phyloP scores from a whole-genome alignment of 1,284 basidiomycete genomes.

The Tranzscheliella williamsii region DNA sequence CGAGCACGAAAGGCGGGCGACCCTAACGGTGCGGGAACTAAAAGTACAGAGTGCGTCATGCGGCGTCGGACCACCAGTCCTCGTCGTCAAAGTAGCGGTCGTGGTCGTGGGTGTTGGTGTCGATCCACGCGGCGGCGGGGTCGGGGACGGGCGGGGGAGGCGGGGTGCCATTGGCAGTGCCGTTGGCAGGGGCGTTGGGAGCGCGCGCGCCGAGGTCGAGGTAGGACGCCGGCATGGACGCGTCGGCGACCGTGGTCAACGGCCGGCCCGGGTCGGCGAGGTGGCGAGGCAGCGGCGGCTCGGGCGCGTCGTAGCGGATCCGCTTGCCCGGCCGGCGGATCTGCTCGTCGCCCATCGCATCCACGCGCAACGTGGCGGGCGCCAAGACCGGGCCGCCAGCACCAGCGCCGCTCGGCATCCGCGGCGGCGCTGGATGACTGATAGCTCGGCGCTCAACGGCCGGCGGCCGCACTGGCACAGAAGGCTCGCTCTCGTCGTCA shows the following conservation, averaged over 20 bases:
- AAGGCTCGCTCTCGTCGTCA: conserved; percentile 22
- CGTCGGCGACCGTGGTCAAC: too few relatives aligned
- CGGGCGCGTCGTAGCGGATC: conserved; percentile 5
- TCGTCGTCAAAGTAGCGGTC: conserved; percentile 31
- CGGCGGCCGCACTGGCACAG: conserved; percentile 9
- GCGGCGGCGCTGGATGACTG: neutral
- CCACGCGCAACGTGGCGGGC: too few relatives aligned
- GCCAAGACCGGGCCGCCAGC: too few relatives aligned
- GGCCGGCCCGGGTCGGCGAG: conserved; percentile 2
- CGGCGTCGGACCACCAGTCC: conserved; percentile 21
- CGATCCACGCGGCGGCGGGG: conserved; percentile 17
- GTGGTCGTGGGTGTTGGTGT: conserved; percentile 17
- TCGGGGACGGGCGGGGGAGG: neutral
- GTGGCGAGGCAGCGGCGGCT: conserved; percentile 15
- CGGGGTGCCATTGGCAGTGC: neutral
- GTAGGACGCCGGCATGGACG: conserved; percentile 7
- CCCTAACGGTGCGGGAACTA: too few relatives aligned
- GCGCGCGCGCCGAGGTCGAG: conserved; percentile 2
- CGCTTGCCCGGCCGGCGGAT: conserved; percentile 33
- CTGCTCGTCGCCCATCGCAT: conserved; percentile 41
- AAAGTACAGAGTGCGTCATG: conserved; percentile 6
- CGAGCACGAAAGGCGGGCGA: too few relatives aligned
- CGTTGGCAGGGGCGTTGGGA: neutral
- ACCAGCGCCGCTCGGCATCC: neutral
- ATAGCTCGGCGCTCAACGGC: conserved; percentile 1